phyloP scores from a whole-genome alignment of 1,139 yeast genomes.

The Geotrichum histeridarum region DNA sequence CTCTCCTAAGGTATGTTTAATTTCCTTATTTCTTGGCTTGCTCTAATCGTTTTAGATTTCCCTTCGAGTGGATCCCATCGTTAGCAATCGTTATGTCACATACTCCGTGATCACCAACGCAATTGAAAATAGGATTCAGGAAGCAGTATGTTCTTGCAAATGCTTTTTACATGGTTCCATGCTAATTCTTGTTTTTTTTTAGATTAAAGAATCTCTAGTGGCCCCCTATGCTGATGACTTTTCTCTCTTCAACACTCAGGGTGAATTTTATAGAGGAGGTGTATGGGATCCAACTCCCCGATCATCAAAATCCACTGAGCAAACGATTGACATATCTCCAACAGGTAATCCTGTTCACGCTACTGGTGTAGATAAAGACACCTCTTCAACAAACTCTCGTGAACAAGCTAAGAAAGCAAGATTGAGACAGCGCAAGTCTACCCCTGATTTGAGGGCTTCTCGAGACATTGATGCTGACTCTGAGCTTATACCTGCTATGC shows the following conservation, averaged over 20 bases:
- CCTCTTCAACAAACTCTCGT: neutral
- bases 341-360: neutral
- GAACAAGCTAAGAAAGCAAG: neutral
- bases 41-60: constrained; percentile 7
- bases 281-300: constrained; percentile 51
- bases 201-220: constrained; percentile 67
- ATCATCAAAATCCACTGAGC: neutral
- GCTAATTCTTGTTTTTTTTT: neutral
- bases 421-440: constrained; percentile 2
- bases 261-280: constrained; percentile 88
- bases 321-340: neutral
- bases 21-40: too few species aligned
- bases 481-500: neutral
- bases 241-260: constrained; percentile 57
- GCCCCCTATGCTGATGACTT: constrained; percentile 86
- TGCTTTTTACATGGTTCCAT: neutral
- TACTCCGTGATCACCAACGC: constrained; percentile 74
- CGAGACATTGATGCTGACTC: neutral
- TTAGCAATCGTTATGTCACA: constrained; percentile 74
- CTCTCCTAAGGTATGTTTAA: constrained; percentile 61
- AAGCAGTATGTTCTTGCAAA: constrained; percentile 40
- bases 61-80: constrained; percentile 80
- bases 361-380: neutral
- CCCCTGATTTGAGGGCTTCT: constrained; percentile 3
- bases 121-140: constrained; percentile 72